Evolutionary conservation across 1,139 yeast species (phyloP).

Genomic region (Eremothecium cymbalariae): DNA sequence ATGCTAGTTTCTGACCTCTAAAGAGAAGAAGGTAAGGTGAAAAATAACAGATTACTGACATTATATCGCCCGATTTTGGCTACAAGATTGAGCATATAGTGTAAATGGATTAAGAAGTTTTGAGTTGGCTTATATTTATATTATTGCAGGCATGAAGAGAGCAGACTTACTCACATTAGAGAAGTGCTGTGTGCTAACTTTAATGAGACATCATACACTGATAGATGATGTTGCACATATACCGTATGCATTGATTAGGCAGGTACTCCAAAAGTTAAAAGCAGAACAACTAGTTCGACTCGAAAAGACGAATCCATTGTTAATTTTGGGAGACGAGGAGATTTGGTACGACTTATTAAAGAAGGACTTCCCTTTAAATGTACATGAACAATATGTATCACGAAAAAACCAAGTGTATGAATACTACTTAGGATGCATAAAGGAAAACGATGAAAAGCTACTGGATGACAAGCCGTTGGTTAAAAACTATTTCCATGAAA

Average conservation of each 20-base stretch:
- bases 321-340: slow-evolving; percentile 43
- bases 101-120: too few relatives aligned
- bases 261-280: slow-evolving; percentile 39
- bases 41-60: too few relatives aligned
- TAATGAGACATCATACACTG: slow-evolving; percentile 22
- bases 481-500: slow-evolving; percentile 10
- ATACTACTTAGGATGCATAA: slow-evolving; percentile 16
- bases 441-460: slow-evolving; percentile 11
- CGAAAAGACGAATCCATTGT: slow-evolving; percentile 39
- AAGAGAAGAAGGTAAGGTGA: too few relatives aligned
- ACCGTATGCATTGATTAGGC: slow-evolving; percentile 42
- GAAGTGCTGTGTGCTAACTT: slow-evolving; percentile 19
- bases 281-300: slow-evolving; percentile 41
- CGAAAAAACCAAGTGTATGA: slow-evolving; percentile 18
- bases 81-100: too few relatives aligned
- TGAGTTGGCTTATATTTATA: too few relatives aligned
- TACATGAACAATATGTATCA: slow-evolving; percentile 19
- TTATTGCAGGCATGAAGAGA: slow-evolving; percentile 4
- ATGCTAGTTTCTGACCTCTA: too few relatives aligned
- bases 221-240: slow-evolving; percentile 39
- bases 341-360: slow-evolving; percentile 42
- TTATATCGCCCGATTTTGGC: too few relatives aligned
- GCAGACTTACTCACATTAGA: slow-evolving; percentile 3
- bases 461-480: slow-evolving; percentile 12
- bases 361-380: slow-evolving; percentile 36